phyloP scores from a whole-genome alignment of 257 asterid genomes.

The Mentha longifolia region DNA sequence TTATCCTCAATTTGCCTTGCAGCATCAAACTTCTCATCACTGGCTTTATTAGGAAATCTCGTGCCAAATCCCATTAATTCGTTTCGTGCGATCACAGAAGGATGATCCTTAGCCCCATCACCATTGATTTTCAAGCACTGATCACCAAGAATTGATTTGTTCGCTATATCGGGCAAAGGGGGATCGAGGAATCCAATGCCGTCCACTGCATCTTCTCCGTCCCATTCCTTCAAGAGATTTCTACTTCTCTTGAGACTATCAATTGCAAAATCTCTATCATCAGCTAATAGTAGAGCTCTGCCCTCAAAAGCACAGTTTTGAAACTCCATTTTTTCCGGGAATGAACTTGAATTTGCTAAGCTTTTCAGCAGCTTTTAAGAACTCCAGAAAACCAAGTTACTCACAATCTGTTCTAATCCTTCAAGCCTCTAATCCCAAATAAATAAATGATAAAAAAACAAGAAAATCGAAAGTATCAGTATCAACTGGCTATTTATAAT shows the following conservation, averaged over 20 bases:
- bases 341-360: conserved; percentile 7
- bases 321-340: conserved; percentile 37
- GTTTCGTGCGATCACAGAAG: conserved; percentile 24
- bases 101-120: conserved; percentile 1
- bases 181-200: conserved; percentile 24
- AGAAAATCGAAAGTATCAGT: conserved; percentile 15
- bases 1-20: conserved; percentile 32
- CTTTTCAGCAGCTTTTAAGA: background rate
- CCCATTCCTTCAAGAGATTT: conserved; percentile 28
- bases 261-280: conserved; percentile 30
- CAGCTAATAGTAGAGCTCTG: conserved; percentile 28
- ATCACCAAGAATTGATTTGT: conserved; percentile 18
- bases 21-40: conserved; percentile 20
- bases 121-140: conserved; percentile 23
- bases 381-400: background rate
- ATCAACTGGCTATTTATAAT: conserved; percentile 18
- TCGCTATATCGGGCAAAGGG: conserved; percentile 19
- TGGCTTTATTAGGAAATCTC: conserved; percentile 21
- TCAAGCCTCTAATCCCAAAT: conserved; percentile 5
- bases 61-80: conserved; percentile 31
- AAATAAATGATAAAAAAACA: background rate
- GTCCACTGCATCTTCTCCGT: conserved; percentile 27
- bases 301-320: conserved; percentile 37
- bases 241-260: conserved; percentile 23
- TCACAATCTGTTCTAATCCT: background rate